A percentile compares a stretch with the other conserved stretches of the same genome.
Conservation (phyloP, 2,329 filamentous ascomycete genomes). For the Sporothrix inflata region DNA sequence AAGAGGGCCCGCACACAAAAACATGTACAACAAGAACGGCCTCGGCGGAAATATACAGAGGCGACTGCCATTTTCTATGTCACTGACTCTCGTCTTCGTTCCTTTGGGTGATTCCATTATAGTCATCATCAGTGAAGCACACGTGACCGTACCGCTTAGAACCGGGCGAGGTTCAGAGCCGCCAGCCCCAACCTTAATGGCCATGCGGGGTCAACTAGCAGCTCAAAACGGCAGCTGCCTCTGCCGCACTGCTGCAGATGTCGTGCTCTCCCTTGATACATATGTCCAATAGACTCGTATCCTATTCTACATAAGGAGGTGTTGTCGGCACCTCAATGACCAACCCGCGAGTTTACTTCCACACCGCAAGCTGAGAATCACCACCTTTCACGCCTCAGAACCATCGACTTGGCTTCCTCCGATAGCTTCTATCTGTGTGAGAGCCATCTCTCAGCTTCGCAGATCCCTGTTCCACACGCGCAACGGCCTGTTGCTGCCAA, state of each 20-base stretch:
- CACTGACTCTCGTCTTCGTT: background rate
- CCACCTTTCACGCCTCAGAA: background rate
- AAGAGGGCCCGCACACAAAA: background rate
- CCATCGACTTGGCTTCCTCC: background rate
- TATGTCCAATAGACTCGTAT: background rate
- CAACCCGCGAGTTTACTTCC: background rate
- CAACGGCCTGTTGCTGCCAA: background rate
- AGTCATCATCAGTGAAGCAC: background rate
- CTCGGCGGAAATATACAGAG: background rate
- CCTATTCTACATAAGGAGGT: background rate
- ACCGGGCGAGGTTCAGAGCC: background rate
- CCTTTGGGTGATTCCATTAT: background rate
- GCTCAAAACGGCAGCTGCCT: background rate
- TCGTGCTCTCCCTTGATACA: constrained; percentile 13
- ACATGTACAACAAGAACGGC: background rate
- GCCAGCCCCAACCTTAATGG: background rate
- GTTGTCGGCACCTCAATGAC: constrained; percentile 4
- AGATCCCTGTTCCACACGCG: background rate
- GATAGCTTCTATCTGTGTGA: background rate
- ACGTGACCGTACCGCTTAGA: constrained; percentile 14
- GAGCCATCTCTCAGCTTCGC: background rate
- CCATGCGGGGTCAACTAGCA: constrained; percentile 1
- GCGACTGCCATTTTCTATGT: background rate
- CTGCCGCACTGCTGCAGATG: constrained; percentile 1
- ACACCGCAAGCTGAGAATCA: background rate